Evolutionary conservation across 805 yeast species (phyloP), one percentile per base, ranked within the genome.

Genomic region (Ogataea ganodermae): DNA sequence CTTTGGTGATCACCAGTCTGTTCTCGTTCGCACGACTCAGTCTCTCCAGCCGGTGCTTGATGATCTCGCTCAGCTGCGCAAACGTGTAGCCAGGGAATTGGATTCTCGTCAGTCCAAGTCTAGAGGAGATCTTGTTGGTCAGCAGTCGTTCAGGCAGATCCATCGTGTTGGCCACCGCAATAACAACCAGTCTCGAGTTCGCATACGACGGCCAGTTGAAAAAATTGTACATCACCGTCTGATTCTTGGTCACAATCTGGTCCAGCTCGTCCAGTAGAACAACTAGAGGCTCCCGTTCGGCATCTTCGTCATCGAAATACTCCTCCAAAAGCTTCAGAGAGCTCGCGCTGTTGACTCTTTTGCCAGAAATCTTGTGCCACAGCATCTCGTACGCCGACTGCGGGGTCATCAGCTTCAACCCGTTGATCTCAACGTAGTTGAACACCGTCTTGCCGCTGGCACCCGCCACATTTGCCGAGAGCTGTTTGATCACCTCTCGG

Each of bases 91-190:
- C 97, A 1, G 89, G 80, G 60, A 94, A 94, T 66, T 86, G 88
- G 33, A 92, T 78, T 66, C 98, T 79, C 8, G 87, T 81, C 30
- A 91, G 73, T 1, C 99, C 99, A 48, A 94, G 73, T 55, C 99
- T 80, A 1, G 97, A 89, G 0, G 96, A 85, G 3, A 90, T 86
- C 66, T 94, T 94, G 66, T 89, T 92, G 16, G 94, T 82, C 32
- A 94, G 71, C 42, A 84, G 76, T 44, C 97, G 73, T 63, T 94
- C 99, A 0, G 99, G 98, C 40, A 94, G 70, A 69, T 94, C 98
- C 97, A 94, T 90, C 0, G 97, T 91, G 65, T 94, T 94, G 3
- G 98, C 97, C 24, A 94, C 90, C 0, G 98, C 97, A 35, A 94
- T 75, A 2, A 94, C 95, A 42, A 94, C 80, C 42, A 94, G 71